Base-by-base conservation (phyloP, 176 grass and related monocot species). In the Urochloa ruziziensis region DNA sequence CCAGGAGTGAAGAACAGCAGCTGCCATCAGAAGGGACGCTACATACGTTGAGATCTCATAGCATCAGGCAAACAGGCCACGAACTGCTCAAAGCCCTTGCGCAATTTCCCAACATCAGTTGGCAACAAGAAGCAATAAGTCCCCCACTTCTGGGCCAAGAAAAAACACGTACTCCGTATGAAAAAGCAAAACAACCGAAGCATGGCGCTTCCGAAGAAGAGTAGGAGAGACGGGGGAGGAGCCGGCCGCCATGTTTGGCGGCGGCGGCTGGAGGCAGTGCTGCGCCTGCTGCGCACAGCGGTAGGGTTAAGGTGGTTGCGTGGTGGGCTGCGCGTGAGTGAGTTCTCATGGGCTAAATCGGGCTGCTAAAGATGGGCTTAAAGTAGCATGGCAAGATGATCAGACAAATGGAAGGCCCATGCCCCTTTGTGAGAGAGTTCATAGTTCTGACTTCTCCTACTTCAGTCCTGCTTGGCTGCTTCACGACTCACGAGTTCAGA, bases 71-170 rank as follows among this genome's bases (percentile, higher is more conserved):
- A 57, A 77, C 82, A 69, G 25, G 61, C 81, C 85, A 72, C 19
- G 34, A 84, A 73, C 58, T 80, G 82, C 85, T 93, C 88, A 86
- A 88, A 91, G 78, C 91, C 91, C 85, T 93, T 93, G 88, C 88
- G 82, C 91, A 93, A 88, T 88, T 70, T 72, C 85, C 85, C 79
- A 86, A 42, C 85, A 88, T 91, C 91, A 94, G 58, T 56, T 88
- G 91, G 86, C 82, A 88, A 61, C 21, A 62, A 59, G 39, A 62
- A 35, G 25, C 42, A 46, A 62, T 8, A 4, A 33, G 49, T 8
- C 34, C 17, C 16, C 34, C n/a, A n/a, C 37, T 59, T 29, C 25
- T 6, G 25, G 33, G 47, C 2, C 12, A 73, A 37, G 2, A 10
- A 47, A 46, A 56, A 36, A 2, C 37, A 3, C 7, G 37, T 39